phyloP scores from a whole-genome alignment of 371 early-diverging fungal species.

The Umbelopsis sp. region DNA sequence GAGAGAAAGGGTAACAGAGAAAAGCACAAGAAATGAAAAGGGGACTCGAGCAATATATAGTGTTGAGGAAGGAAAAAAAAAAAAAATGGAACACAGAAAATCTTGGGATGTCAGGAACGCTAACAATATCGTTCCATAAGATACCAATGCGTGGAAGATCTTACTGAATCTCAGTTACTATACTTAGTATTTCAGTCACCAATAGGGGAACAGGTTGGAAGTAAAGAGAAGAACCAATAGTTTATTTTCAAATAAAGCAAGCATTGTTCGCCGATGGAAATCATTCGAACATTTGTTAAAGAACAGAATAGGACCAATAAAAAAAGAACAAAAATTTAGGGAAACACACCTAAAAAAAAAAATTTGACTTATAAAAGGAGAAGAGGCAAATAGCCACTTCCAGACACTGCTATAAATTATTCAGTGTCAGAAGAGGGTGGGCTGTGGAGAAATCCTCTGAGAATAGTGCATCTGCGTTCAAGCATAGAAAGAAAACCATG shows the following conservation, averaged over 20 bases:
- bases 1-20: background rate
- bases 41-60: background rate
- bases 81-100: no score
- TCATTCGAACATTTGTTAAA: constrained; percentile 8
- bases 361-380: no score
- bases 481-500: constrained; percentile 35
- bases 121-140: no score
- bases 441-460: constrained; percentile 29
- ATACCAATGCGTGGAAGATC: no score
- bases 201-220: background rate
- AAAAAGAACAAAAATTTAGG: background rate
- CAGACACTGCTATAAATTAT: no score
- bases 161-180: no score
- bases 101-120: no score
- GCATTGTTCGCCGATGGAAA: background rate
- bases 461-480: constrained; percentile 34
- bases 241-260: background rate
- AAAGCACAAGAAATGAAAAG: background rate
- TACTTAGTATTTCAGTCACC: background rate
- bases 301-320: background rate
- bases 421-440: constrained; percentile 10
- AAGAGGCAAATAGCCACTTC: no score
- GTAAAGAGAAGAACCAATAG: background rate
- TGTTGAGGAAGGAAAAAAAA: background rate
- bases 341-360: background rate